Evolutionary conservation across 2,329 filamentous ascomycete species (phyloP), one percentile per base, ranked within the genome.

Genomic region (Chrysoporthe austroafricana): DNA sequence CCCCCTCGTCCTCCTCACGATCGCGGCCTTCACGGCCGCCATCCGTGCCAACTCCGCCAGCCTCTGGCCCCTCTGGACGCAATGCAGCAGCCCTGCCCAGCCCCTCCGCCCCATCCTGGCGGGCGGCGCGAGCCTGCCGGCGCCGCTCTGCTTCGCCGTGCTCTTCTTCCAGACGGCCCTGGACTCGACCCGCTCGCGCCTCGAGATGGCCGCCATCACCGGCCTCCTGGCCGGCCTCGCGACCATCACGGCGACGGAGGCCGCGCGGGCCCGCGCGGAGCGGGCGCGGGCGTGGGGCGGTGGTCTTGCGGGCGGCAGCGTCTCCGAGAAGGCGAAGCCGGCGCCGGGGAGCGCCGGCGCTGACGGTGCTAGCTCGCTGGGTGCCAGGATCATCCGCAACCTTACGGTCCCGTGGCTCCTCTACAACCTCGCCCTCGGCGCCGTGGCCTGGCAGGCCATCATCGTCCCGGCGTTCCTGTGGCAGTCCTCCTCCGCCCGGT

Each of bases 401-500:
- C 63, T 65, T n/a, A 60, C 56, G n/a, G n/a, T 59, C 5, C 63
- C 63, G 18, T 65, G 63, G 63, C 63, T 65, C 6, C 56, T 65
- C 9, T 60, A 60, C 43, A 59, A 34, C 13, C 43, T 48, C 3
- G 54, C 14, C 26, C 44, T 65, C 14, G 63, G 63, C 54, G 63
- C 63, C n/a, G 11, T 54, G 43, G 42, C 63, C 5, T 65, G 63
- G 63, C 63, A 65, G 44, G 56, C 42, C 1, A 50, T 65, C 32
- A 65, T 65, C 56, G 32, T 65, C 32, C 63, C 63, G 32, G 54
- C 56, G 6, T 65, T 65, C 32, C n/a, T 65, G 32, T 18, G 46
- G 36, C 39, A 42, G 3, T 44, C 36, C 39, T 43, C 39, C 13
- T 44, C 58, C 8, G 4, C 58, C 13, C 42, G 21, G 26, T 32